phyloP scores from a whole-genome alignment of 768 basidiomycete species.

The Tulasnella sp. region DNA sequence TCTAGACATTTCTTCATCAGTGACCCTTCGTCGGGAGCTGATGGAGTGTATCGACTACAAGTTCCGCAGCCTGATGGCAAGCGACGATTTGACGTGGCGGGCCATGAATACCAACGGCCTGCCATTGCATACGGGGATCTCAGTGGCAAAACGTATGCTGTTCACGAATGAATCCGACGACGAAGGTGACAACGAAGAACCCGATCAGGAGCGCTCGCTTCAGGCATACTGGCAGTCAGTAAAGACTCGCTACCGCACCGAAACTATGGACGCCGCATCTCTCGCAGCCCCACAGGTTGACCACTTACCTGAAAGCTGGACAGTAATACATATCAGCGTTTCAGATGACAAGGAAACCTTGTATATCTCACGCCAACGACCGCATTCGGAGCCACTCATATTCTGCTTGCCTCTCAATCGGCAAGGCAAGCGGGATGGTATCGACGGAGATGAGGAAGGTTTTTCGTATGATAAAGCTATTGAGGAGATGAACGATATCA shows the following conservation, averaged over 20 bases:
- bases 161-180: conserved; percentile 27
- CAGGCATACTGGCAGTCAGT: conserved; percentile 54
- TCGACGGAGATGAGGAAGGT: conserved; percentile 50
- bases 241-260: conserved; percentile 38
- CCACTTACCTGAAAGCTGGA: conserved; percentile 66
- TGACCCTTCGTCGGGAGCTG: conserved; percentile 79
- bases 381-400: conserved; percentile 51
- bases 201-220: conserved; percentile 25
- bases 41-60: conserved; percentile 71
- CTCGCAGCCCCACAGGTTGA: conserved; percentile 34
- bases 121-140: conserved; percentile 24
- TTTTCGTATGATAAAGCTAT: conserved; percentile 67
- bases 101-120: conserved; percentile 36
- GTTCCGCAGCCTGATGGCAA: conserved; percentile 32
- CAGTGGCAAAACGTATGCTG: background rate
- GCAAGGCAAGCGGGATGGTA: conserved; percentile 66
- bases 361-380: conserved; percentile 69
- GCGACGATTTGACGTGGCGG: conserved; percentile 73
- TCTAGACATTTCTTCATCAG: conserved; percentile 59
- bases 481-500: conserved; percentile 65
- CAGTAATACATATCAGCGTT: conserved; percentile 69
- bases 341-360: conserved; percentile 74
- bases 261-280: conserved; percentile 30
- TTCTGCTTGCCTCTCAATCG: conserved; percentile 75
- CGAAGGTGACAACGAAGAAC: conserved; percentile 24